phyloP scores from a whole-genome alignment of 176 grass and related monocot genomes.

The Avena eriantha region DNA sequence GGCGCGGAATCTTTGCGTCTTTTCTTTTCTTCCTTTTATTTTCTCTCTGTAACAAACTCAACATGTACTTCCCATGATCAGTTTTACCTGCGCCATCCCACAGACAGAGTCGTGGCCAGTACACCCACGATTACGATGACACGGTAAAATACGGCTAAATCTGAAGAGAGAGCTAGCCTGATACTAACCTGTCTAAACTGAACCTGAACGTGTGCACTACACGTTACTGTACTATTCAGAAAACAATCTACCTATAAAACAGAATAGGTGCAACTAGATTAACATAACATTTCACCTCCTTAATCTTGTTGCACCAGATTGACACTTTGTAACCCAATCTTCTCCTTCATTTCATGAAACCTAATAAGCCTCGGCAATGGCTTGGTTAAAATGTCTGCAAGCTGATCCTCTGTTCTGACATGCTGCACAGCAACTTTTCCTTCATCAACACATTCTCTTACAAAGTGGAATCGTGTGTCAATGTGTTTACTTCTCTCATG shows the following conservation, averaged over 20 bases:
- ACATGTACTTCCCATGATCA: background rate
- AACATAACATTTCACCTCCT: background rate
- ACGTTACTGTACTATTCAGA: background rate
- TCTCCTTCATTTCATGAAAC: background rate
- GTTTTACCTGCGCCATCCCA: background rate
- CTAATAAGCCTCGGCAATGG: background rate
- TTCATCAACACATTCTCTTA: too few species aligned
- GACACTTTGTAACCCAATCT: background rate
- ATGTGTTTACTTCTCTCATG: too few species aligned
- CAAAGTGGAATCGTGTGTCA: too few species aligned
- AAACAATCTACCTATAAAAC: background rate
- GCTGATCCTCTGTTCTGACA: too few species aligned
- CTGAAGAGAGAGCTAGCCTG: background rate
- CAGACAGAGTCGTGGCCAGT: background rate
- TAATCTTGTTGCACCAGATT: background rate
- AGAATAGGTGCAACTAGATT: background rate
- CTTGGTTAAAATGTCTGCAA: too few species aligned
- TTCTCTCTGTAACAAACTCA: background rate
- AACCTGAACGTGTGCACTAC: background rate
- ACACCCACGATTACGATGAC: background rate
- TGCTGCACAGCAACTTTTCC: too few species aligned
- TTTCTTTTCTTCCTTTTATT: background rate
- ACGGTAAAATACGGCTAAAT: background rate
- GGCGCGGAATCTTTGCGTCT: background rate
- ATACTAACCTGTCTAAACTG: background rate